Conservation (phyloP, 306 rosid species). For the Fragaria nilgerrensis region DNA sequence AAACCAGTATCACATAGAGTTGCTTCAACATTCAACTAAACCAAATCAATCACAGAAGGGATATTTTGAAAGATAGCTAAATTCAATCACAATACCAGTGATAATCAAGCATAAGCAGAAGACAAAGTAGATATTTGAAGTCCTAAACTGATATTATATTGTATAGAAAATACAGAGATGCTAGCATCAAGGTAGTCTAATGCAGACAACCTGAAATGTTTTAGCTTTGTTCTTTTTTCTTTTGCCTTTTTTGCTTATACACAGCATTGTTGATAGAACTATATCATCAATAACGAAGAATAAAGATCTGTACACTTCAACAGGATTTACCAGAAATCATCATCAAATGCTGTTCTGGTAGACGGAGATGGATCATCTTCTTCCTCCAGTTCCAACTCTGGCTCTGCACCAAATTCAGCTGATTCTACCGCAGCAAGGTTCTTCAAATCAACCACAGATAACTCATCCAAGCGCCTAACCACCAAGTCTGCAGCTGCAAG, state of each 20-base stretch:
- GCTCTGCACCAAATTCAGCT: constrained; percentile 69
- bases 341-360: constrained; percentile 47
- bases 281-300: constrained; percentile 55
- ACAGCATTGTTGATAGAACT: constrained; percentile 57
- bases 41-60: not conserved
- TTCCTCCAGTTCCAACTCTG: constrained; percentile 80
- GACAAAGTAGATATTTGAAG: constrained; percentile 21
- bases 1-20: not conserved
- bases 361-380: constrained; percentile 40
- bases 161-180: constrained; percentile 43
- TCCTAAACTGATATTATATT: constrained; percentile 21
- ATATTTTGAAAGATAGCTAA: not conserved
- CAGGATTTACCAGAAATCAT: constrained; percentile 64
- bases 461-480: constrained; percentile 78
- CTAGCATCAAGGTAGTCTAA: constrained; percentile 47
- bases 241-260: constrained; percentile 44
- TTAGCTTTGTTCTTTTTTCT: not conserved
- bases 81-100: not conserved
- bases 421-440: constrained; percentile 73
- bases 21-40: not conserved
- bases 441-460: constrained; percentile 89
- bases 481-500: constrained; percentile 91
- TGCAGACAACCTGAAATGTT: constrained; percentile 46
- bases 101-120: not conserved
- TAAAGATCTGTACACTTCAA: constrained; percentile 61